These are phyloP conservation scores for Pseudogymnoascus sp. DNA, from an alignment of 2,329 filamentous ascomycete genomes.

Conservation along the genomic window DNA sequence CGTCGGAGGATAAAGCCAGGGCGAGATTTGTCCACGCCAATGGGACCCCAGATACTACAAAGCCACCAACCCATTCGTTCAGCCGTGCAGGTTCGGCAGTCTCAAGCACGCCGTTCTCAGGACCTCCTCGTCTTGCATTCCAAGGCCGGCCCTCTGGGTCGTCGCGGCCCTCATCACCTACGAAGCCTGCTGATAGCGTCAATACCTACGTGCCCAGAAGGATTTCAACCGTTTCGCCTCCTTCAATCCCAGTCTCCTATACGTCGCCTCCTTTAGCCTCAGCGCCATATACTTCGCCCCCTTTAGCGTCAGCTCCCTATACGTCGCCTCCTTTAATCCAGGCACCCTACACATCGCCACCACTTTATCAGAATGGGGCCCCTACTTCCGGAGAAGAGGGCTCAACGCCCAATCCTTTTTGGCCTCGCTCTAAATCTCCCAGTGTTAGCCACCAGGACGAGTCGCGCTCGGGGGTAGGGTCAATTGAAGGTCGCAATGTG, in stretches of 20 bases:
- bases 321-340: neutral
- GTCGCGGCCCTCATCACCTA: neutral
- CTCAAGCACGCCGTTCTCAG: slow-evolving; percentile 38
- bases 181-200: neutral
- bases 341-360: neutral
- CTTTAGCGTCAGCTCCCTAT: neutral
- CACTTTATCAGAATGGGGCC: neutral
- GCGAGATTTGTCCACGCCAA: slow-evolving; percentile 72
- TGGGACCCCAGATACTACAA: slow-evolving; percentile 45
- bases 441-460: neutral
- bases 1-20: slow-evolving; percentile 29
- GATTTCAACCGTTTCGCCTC: slow-evolving; percentile 4
- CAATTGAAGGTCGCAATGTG: neutral
- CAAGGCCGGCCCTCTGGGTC: neutral
- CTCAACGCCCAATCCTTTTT: neutral
- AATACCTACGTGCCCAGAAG: slow-evolving; percentile 1
- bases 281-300: neutral
- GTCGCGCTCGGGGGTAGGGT: neutral
- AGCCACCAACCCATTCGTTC: slow-evolving; percentile 28
- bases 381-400: neutral
- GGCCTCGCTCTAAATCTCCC: neutral
- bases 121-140: slow-evolving; percentile 32
- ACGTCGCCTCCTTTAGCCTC: neutral
- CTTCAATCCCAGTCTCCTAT: neutral
- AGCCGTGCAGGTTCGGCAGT: slow-evolving; percentile 30